Conservation (phyloP, 305 asterid genomes). For the Solanum hybrid region DNA sequence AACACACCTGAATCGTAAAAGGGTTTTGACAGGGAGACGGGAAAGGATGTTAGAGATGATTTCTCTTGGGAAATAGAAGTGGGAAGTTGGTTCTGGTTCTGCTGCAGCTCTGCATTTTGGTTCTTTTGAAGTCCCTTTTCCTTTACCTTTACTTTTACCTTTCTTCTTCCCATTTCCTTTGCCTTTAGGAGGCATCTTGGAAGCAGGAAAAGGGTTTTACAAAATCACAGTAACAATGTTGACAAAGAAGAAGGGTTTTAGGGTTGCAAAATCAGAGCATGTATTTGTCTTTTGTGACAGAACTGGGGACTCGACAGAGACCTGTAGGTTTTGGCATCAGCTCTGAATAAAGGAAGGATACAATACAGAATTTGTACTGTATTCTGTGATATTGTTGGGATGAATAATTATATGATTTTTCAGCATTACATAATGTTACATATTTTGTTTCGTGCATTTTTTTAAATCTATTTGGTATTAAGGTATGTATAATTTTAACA, state of each 20-base stretch:
- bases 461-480: not conserved
- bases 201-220: not conserved
- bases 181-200: not conserved
- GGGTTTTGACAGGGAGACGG: conserved; percentile 1
- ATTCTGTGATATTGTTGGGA: not conserved
- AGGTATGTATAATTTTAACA: not conserved
- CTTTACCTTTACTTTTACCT: not conserved
- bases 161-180: conserved; percentile 1
- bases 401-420: not conserved
- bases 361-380: not conserved
- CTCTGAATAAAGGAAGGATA: not conserved
- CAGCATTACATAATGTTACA: too few species aligned
- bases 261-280: not conserved
- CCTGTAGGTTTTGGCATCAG: not conserved
- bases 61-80: not conserved
- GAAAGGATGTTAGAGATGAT: conserved; percentile 5
- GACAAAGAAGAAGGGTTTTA: not conserved
- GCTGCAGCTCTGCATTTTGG: not conserved
- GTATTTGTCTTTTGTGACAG: not conserved
- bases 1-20: conserved; percentile 1
- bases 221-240: not conserved
- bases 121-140: not conserved
- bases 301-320: not conserved
- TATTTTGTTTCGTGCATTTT: too few species aligned
- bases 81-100: not conserved